phyloP scores from a whole-genome alignment of 1,284 basidiomycete genomes.

The Ustilago bromivora region DNA sequence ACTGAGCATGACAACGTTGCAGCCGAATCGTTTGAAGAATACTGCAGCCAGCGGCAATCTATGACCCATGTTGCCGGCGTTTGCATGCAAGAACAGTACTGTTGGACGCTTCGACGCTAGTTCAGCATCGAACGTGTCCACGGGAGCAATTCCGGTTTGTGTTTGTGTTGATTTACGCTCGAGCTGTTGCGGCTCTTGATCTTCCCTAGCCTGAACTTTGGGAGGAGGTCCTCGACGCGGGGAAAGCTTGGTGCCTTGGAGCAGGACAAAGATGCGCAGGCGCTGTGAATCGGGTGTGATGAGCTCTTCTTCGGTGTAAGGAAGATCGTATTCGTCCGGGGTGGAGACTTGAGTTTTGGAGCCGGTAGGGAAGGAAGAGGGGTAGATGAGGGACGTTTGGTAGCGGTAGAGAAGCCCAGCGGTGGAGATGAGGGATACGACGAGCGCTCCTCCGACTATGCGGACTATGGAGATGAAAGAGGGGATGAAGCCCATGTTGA shows the following conservation, averaged over 20 bases:
- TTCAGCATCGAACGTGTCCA: conserved; percentile 31
- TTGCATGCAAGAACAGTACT: conserved; percentile 66
- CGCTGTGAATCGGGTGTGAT: conserved; percentile 62
- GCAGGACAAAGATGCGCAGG: conserved; percentile 62
- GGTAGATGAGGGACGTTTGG: conserved; percentile 67
- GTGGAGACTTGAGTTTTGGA: conserved; percentile 61
- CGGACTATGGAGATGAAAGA: conserved; percentile 42
- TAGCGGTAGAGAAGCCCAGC: conserved; percentile 66
- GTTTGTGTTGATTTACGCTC: conserved; percentile 36
- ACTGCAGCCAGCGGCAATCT: conserved; percentile 88
- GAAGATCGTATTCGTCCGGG: conserved; percentile 63
- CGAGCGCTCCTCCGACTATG: conserved; percentile 50
- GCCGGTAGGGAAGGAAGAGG: conserved; percentile 61
- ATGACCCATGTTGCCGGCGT: conserved; percentile 74
- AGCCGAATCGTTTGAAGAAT: conserved; percentile 84
- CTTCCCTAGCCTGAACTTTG: conserved; percentile 19
- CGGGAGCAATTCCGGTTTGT: conserved; percentile 20
- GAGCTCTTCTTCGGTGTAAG: conserved; percentile 60
- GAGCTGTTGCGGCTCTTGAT: conserved; percentile 18
- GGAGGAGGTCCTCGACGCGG: conserved; percentile 1
- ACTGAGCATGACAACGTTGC: conserved; percentile 88
- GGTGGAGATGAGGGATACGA: conserved; percentile 58
- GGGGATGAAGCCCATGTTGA: conserved; percentile 47
- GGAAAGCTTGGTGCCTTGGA: conserved; percentile 50
- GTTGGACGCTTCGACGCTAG: conserved; percentile 54